Conservation (phyloP, 208 protist species). For the Trypanosoma lewisi region DNA sequence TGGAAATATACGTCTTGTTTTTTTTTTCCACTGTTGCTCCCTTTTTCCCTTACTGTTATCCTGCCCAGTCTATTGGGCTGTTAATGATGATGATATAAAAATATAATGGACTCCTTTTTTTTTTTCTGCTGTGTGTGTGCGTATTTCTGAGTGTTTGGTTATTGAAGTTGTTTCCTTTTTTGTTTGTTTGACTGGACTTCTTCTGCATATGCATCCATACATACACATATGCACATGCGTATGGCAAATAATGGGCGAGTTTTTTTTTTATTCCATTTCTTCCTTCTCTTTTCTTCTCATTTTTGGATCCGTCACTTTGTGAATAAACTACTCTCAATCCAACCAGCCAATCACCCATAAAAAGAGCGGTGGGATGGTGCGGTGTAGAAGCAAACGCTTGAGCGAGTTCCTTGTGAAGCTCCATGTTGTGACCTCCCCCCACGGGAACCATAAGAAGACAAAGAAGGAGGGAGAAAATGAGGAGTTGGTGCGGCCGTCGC, state of each 20-base stretch:
- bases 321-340: not conserved
- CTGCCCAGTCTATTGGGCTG: no score
- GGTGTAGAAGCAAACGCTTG: not conserved
- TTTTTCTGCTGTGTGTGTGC: not conserved
- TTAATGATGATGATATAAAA: no score
- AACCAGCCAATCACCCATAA: not conserved
- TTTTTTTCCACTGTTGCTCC: no score
- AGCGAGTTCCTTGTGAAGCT: conserved; percentile 6
- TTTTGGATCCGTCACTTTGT: no score
- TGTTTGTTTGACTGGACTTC: not conserved
- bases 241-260: not conserved
- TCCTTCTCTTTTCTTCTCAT: not conserved
- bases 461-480: not conserved
- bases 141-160: not conserved
- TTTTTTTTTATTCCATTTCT: not conserved
- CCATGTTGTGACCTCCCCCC: not conserved
- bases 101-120: not conserved
- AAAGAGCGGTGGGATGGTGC: not conserved
- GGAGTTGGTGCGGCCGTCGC: not conserved
- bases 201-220: not conserved
- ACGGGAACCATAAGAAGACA: not conserved
- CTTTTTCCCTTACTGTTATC: no score
- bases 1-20: no score
- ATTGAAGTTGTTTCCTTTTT: not conserved
- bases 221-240: not conserved